These are phyloP conservation scores for Globisporangium nagaii DNA, from an alignment of 352 stramenopile genomes.

Conservation along the genomic window DNA sequence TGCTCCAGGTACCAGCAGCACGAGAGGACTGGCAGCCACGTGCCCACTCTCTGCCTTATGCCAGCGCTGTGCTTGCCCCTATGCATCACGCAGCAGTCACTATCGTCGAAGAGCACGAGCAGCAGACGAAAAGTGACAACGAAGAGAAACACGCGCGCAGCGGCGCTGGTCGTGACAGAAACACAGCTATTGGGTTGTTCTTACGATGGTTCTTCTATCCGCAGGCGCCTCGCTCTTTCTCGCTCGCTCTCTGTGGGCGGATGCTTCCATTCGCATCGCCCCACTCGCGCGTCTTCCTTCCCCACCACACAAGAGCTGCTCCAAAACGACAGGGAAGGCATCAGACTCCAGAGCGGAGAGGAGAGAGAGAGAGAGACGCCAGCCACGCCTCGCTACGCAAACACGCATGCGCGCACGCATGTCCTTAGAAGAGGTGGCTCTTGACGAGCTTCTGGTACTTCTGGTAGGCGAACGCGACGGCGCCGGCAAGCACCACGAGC, in stretches of 20 bases:
- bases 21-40: too few species aligned
- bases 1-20: too few species aligned
- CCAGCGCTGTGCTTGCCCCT: too few species aligned
- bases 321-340: too few species aligned
- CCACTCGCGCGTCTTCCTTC: too few species aligned
- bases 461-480: conserved; percentile 63
- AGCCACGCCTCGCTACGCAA: neutral
- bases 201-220: conserved; percentile 2
- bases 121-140: too few species aligned
- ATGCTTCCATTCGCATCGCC: conserved; percentile 3
- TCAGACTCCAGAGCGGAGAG: neutral
- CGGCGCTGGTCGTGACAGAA: conserved; percentile 1
- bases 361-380: neutral
- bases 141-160: too few species aligned
- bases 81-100: too few species aligned
- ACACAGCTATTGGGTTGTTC: conserved; percentile 3
- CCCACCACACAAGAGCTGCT: neutral
- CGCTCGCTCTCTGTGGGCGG: neutral
- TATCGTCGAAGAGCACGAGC: too few species aligned
- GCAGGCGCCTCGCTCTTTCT: neutral
- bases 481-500: conserved; percentile 48
- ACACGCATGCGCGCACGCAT: neutral
- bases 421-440: conserved; percentile 63
- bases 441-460: conserved; percentile 87
- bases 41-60: too few species aligned